Evolutionary conservation across 805 yeast species (phyloP).

Genomic region (Brettanomyces sp.): DNA sequence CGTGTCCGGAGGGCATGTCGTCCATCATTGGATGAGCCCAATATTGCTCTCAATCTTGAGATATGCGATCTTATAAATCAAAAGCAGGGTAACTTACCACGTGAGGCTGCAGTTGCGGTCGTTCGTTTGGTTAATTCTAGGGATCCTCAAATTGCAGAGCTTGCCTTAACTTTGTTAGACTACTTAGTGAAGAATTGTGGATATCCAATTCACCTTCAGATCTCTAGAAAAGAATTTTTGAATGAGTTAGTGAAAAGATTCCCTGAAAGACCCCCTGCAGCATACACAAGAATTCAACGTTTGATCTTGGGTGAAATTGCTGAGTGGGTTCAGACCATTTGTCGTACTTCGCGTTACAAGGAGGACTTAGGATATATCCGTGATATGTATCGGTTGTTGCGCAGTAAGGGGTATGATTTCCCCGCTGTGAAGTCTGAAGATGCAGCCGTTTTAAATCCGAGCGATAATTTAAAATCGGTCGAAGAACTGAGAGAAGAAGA

Average conservation of each 20-base stretch:
- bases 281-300: conserved; percentile 76
- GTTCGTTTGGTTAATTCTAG: conserved; percentile 75
- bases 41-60: conserved; percentile 78
- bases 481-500: conserved; percentile 91
- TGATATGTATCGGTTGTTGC: conserved; percentile 88
- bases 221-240: conserved; percentile 87
- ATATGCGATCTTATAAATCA: conserved; percentile 90
- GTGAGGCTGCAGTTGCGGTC: conserved; percentile 85
- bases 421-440: conserved; percentile 89
- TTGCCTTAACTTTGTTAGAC: conserved; percentile 63
- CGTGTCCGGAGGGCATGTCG: conserved; percentile 68
- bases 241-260: conserved; percentile 88
- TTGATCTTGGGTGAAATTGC: conserved; percentile 83
- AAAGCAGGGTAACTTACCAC: conserved; percentile 82
- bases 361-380: conserved; percentile 87
- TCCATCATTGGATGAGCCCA: conserved; percentile 76
- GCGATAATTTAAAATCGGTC: conserved; percentile 76
- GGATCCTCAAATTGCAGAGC: conserved; percentile 79
- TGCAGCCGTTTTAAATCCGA: conserved; percentile 85
- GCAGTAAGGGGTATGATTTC: conserved; percentile 85
- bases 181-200: conserved; percentile 96
- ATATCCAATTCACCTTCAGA: conserved; percentile 91
- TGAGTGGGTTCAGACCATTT: conserved; percentile 95
- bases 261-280: conserved; percentile 88
- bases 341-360: conserved; percentile 80